Conservation (phyloP, 1,139 yeast genomes). For the Chernovozyma aurita region DNA sequence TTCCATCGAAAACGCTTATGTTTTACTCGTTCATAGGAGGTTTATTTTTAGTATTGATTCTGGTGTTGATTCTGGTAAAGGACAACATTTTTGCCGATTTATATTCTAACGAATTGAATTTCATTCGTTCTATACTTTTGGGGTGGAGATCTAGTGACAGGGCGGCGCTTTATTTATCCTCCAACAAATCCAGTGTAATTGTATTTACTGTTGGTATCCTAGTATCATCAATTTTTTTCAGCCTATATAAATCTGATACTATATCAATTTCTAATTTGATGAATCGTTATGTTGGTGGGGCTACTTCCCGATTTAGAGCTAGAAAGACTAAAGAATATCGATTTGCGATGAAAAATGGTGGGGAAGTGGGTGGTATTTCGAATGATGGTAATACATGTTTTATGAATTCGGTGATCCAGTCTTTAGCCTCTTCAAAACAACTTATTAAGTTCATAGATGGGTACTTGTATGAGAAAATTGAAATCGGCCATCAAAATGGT, state of each 20-base stretch:
- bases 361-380: constrained; percentile 75
- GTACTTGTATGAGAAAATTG: constrained; percentile 28
- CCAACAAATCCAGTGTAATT: background rate
- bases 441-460: constrained; percentile 54
- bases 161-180: background rate
- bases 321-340: constrained; percentile 24
- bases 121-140: background rate
- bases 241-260: background rate
- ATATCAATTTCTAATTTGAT: background rate
- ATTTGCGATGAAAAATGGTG: constrained; percentile 53
- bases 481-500: too few species aligned
- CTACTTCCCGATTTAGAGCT: constrained; percentile 11
- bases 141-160: background rate
- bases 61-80: background rate
- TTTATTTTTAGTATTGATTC: background rate
- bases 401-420: constrained; percentile 85
- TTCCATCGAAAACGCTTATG: too few species aligned
- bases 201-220: background rate
- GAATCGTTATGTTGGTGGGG: constrained; percentile 5
- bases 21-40: background rate
- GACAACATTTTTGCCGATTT: background rate
- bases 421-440: constrained; percentile 71
- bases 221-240: background rate
- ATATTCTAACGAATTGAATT: background rate
- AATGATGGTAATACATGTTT: constrained; percentile 94